Evolutionary conservation across 352 stramenopile species (phyloP).

Genomic region (Phytophthora sp.): DNA sequence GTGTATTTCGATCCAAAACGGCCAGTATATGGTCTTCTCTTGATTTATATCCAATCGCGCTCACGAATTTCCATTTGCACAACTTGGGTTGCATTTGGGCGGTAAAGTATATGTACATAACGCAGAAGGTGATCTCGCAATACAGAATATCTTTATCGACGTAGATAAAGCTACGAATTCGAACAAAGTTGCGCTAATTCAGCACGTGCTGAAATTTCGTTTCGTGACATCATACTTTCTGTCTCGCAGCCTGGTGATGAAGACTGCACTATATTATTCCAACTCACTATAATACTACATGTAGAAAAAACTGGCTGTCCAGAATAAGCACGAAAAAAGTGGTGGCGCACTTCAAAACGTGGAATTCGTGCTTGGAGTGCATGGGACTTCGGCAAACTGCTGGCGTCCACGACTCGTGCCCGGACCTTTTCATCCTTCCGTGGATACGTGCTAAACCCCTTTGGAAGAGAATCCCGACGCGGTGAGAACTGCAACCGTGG

Average conservation of each 20-base stretch:
- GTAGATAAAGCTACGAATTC: slow-evolving; percentile 69
- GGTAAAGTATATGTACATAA: slow-evolving; percentile 92
- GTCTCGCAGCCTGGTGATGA: slow-evolving; percentile 46
- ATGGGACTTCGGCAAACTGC: slow-evolving; percentile 53
- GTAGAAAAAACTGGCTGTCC: slow-evolving; percentile 83
- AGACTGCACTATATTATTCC: slow-evolving; percentile 86
- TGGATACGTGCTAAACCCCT: slow-evolving; percentile 56
- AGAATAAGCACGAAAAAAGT: slow-evolving; percentile 87
- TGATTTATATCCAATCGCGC: too few relatives aligned
- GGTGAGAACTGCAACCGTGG: slow-evolving; percentile 81
- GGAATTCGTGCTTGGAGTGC: slow-evolving; percentile 48
- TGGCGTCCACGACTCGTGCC: slow-evolving; percentile 48
- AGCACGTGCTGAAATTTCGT: slow-evolving; percentile 53
- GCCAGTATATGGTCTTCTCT: too few relatives aligned
- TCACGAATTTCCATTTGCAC: too few relatives aligned
- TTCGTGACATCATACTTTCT: slow-evolving; percentile 56
- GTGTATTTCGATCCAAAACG: too few relatives aligned
- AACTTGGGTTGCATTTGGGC: too few relatives aligned
- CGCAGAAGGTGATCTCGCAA: slow-evolving; percentile 78
- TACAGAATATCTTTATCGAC: slow-evolving; percentile 84
- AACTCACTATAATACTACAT: too few relatives aligned
- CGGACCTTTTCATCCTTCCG: slow-evolving; percentile 78
- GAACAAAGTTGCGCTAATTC: slow-evolving; percentile 77
- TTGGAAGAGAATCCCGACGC: slow-evolving; percentile 66
- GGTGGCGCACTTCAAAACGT: slow-evolving; percentile 83